A percentile compares a stretch with the other conserved stretches of the same genome.
Evolutionary conservation across 805 yeast genomes (phyloP).

Genomic region (Nakazawaea wyomingensis): DNA sequence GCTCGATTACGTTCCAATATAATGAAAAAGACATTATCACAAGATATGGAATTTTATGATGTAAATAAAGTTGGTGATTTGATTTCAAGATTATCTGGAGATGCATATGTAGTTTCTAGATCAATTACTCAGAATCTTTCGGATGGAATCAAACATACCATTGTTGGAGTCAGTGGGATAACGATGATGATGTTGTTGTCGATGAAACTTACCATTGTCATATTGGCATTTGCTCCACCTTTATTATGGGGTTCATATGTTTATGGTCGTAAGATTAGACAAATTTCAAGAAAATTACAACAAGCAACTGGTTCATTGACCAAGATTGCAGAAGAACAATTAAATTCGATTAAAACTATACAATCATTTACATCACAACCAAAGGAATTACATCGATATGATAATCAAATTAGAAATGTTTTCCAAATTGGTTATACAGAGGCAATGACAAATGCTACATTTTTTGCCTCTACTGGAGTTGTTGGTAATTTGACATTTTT

Average conservation of each 20-base stretch:
- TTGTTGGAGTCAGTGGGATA: constrained; percentile 78
- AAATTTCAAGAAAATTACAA: constrained; percentile 71
- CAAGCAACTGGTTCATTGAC: constrained; percentile 83
- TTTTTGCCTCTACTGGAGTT: constrained; percentile 75
- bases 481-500: constrained; percentile 78
- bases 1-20: constrained; percentile 77
- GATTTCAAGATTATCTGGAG: constrained; percentile 81
- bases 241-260: constrained; percentile 72
- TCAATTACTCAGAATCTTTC: constrained; percentile 85
- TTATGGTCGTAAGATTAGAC: constrained; percentile 78
- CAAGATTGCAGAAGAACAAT: constrained; percentile 86
- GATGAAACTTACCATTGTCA: constrained; percentile 69
- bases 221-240: constrained; percentile 81
- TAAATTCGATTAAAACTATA: constrained; percentile 79
- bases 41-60: constrained; percentile 88
- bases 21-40: constrained; percentile 71
- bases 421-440: constrained; percentile 73
- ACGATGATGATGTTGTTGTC: constrained; percentile 89
- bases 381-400: constrained; percentile 70
- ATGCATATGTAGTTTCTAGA: constrained; percentile 83
- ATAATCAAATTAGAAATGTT: constrained; percentile 62
- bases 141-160: constrained; percentile 81
- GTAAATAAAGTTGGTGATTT: constrained; percentile 89
- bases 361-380: constrained; percentile 89
- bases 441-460: constrained; percentile 74